Base-by-base conservation (phyloP, 495 filamentous ascomycete genomes). In the Aspergillus ellipticus region DNA sequence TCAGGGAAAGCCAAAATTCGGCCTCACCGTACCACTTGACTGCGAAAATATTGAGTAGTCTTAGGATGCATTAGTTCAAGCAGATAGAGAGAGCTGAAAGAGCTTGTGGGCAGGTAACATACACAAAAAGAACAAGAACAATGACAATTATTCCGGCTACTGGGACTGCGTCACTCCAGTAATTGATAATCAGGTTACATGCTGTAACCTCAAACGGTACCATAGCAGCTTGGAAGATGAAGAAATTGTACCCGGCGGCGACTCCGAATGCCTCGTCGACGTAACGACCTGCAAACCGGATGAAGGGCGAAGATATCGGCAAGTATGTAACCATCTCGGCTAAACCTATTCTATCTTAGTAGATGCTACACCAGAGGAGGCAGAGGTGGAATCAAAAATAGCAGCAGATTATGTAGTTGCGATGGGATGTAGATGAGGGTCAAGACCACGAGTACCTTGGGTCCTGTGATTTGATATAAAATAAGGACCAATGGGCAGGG, bases 291-390 rank as follows among this genome's bases (percentile, higher is more conserved):
- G 89, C 89, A 65, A 92, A 89, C 22, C 87, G 85, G 66, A 94
- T 89, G 64, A 92, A 92, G 8, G 89, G 88, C 11, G 86, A 89
- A 17, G 85, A 88, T 49, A 94, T 86, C 26, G 89, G 89, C 37
- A 92, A 76, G 61, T 89, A 92, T 10, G 86, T 88, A 24, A 89
- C 87, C 87, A 92, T 90, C 67, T 92, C 89, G 3, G 86, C 86
- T 77, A 90, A 80, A 63, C 77, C 79, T 82, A 49, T 46, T 29
- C 56, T 57, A 16, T 28, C 59, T 62, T 47, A 59, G 62, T 53
- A 49, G 31, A 49, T 51, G 55, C 46, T 49, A 42, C 50, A 58
- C n/a, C 26, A 42, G 13, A 48, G 15, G 48, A 50, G 48, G 43
- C n/a, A 54, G 15, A 31, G 39, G 21, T 20, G 35, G 35, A 9